Percentiles rank a stretch among this genome's conserved stretches.
phyloP scores from a whole-genome alignment of 164 flowering plant genomes.

The Warburgia ugandensis region DNA sequence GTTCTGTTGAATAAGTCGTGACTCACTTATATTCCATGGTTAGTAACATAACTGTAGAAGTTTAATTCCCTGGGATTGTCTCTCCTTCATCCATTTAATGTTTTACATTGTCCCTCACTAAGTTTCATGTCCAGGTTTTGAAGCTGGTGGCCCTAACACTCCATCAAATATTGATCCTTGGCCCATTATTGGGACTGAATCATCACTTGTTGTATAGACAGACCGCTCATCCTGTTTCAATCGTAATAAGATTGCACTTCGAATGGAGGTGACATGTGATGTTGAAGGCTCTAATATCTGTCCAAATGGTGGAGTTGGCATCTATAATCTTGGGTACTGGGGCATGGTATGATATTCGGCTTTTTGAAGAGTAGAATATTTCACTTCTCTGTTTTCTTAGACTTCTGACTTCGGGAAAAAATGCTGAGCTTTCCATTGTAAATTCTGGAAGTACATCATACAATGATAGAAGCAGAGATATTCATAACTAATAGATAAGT shows the following conservation, averaged over 20 bases:
- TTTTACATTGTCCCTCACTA: not conserved
- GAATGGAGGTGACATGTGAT: conserved; percentile 82
- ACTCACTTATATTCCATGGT: too few species aligned
- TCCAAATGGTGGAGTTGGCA: conserved; percentile 85
- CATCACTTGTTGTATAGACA: conserved; percentile 52
- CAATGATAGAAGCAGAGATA: too few species aligned
- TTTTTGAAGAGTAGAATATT: not conserved
- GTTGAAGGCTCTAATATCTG: conserved; percentile 38
- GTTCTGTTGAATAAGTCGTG: too few species aligned
- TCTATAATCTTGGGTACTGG: conserved; percentile 96
- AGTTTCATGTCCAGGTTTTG: conserved; percentile 60
- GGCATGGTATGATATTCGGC: conserved; percentile 72
- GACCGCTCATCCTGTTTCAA: conserved; percentile 81
- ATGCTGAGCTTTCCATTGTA: conserved; percentile 1
- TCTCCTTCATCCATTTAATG: too few species aligned
- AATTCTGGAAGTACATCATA: too few species aligned
- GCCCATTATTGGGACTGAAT: conserved; percentile 72
- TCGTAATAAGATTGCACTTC: conserved; percentile 71
- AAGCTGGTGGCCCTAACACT: conserved; percentile 80
- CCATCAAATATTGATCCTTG: conserved; percentile 94
- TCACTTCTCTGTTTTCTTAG: too few species aligned
- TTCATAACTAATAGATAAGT: too few species aligned
- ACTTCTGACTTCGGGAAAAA: not conserved
- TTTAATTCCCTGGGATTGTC: not conserved
- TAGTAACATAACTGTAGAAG: not conserved